These are phyloP conservation scores for Teratosphaeria zuluensis DNA, from an alignment of 2,329 filamentous ascomycete species.

Conservation along the genomic window DNA sequence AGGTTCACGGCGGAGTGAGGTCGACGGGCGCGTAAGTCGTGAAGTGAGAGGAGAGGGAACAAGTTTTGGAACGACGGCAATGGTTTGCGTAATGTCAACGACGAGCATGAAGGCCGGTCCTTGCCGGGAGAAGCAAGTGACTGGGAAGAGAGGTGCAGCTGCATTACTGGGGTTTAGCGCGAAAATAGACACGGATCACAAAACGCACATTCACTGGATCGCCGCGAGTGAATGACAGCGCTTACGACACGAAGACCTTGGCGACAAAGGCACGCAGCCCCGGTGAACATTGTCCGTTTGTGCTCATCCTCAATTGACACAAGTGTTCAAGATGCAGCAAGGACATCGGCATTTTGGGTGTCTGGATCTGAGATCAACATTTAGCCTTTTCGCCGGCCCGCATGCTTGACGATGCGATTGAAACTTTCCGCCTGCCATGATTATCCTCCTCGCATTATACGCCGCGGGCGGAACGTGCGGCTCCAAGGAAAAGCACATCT, in stretches of 20 bases:
- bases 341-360: neutral
- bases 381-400: neutral
- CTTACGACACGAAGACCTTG: neutral
- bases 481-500: too few species aligned
- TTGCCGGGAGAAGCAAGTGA: neutral
- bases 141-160: neutral
- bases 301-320: neutral
- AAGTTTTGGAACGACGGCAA: neutral
- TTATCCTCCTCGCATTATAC: too few species aligned
- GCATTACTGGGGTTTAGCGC: neutral
- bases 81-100: neutral
- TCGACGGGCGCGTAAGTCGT: neutral
- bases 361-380: neutral
- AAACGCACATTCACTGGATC: neutral
- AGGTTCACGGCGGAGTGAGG: neutral
- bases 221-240: neutral
- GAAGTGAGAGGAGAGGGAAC: neutral
- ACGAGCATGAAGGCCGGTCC: neutral
- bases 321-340: neutral
- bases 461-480: too few species aligned
- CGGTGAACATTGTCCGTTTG: neutral
- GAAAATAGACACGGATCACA: neutral
- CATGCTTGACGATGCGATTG: neutral
- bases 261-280: neutral
- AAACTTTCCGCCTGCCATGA: neutral